Evolutionary conservation across 78 protist genomes (phyloP), one percentile per base, ranked within the genome.

Genomic region (Anaeramoeba ignava): DNA sequence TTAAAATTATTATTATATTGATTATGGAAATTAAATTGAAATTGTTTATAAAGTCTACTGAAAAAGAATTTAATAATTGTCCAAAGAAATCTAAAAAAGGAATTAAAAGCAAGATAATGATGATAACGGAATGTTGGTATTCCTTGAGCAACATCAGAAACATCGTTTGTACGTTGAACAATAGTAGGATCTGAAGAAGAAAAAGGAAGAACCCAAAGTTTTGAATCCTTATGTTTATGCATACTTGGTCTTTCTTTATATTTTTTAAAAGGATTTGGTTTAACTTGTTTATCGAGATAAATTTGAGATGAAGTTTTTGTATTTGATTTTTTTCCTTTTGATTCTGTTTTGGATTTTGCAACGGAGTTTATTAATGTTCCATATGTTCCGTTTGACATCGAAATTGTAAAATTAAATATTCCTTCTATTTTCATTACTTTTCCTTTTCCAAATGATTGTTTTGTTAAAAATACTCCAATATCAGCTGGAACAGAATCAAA

Each of bases 401-500:
- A 27, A 17, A 54, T 8, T 54, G 8, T 54, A 54, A 54, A 27
- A 27, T 17, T 8, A 54, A 54, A 54, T 27, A 54, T 27, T 17
- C 73, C 73, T 54, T 17, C 73, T 54, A 54, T 54, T 54, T 54
- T 54, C 17, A 54, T 27, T 27, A 54, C 17, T 8, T 8, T 27
- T 54, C 73, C 73, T 17, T 54, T 17, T 54, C 73, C 73, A 8
- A 54, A 27, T 54, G 8, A 8, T 54, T 17, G 8, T 54, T 54
- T 54, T 27, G 17, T 8, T 54, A 54, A 54, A 27, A 27, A 17
- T 27, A 54, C 73, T 27, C 73, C 73, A 17, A 54, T 8, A 17
- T 54, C 73, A 27, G 73, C 73, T 54, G 73, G 73, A 54, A 54
- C 73, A 54, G 36, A 27, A 54, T 54, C 73, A 54, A 54, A 54